A percentile compares a stretch with the other conserved stretches of the same genome.
These are phyloP conservation scores for Fraxinus velutina DNA, from an alignment of 305 asterid genomes.

Conservation along the genomic window DNA sequence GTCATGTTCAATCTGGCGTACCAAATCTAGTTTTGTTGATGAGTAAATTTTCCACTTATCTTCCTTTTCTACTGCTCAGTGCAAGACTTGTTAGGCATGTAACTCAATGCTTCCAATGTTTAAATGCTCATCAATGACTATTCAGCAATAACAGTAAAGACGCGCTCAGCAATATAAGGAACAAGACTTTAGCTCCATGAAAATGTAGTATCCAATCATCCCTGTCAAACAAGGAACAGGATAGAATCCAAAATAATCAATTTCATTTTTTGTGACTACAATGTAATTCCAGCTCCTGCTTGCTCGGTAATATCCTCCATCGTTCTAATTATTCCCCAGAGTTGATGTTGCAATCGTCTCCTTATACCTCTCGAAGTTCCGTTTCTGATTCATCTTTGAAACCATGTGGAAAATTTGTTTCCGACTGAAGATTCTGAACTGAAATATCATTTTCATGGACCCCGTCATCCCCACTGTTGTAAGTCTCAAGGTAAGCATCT, in stretches of 20 bases:
- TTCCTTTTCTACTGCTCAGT: not conserved
- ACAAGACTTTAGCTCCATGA: not conserved
- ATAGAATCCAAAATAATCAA: not conserved
- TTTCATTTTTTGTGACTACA: not conserved
- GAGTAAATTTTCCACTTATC: not conserved
- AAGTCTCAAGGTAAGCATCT: conserved; percentile 34
- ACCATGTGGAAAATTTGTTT: conserved; percentile 38
- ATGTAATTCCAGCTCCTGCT: not conserved
- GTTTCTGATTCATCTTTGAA: conserved; percentile 30
- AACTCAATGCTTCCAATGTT: not conserved
- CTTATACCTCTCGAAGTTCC: conserved; percentile 25
- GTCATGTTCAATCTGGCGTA: too few relatives aligned
- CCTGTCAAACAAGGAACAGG: not conserved
- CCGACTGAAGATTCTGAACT: conserved; percentile 9
- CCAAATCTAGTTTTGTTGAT: not conserved
- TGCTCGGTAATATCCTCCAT: not conserved
- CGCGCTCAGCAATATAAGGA: not conserved
- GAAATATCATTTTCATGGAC: conserved; percentile 29
- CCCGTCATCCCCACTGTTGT: conserved; percentile 31
- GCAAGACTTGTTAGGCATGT: not conserved
- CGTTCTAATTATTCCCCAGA: not conserved
- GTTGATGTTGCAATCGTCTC: not conserved
- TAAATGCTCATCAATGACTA: not conserved
- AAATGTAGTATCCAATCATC: not conserved
- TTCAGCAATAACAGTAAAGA: not conserved